Conservation (phyloP, 176 grass and related monocot genomes). For the Panicum miliaceum region DNA sequence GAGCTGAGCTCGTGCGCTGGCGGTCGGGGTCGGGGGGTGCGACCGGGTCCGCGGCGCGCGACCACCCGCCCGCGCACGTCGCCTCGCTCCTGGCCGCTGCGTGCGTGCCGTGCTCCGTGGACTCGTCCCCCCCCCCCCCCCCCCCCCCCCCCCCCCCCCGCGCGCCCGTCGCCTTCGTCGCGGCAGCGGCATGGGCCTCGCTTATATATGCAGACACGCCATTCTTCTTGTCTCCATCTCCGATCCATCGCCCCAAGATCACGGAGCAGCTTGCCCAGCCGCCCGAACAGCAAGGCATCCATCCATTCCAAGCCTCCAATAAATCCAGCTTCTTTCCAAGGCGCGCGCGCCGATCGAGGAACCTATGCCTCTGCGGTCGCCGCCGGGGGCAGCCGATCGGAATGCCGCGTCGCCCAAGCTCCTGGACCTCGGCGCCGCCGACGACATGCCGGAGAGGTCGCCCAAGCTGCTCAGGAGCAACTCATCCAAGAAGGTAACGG, state of each 20-base stretch:
- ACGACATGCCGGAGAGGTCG: not conserved
- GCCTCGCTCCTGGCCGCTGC: not conserved
- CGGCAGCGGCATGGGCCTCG: too few relatives aligned
- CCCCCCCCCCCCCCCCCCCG: too few relatives aligned
- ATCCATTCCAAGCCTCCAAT: not conserved
- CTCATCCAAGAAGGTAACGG: constrained; percentile 37
- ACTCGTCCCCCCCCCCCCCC: not conserved
- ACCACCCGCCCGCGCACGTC: not conserved
- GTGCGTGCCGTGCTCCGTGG: not conserved
- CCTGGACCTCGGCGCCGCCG: not conserved
- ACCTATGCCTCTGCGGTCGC: constrained; percentile 3
- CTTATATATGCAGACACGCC: not conserved
- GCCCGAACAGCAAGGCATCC: too few relatives aligned
- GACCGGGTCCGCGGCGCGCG: not conserved
- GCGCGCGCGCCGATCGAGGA: not conserved
- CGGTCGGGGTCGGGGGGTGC: not conserved
- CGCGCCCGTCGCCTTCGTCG: too few relatives aligned
- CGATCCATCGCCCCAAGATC: too few relatives aligned
- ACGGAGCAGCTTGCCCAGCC: too few relatives aligned
- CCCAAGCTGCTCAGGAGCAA: constrained; percentile 44
- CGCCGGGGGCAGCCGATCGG: not conserved
- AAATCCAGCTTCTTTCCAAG: not conserved
- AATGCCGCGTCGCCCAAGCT: not conserved
- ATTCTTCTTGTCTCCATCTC: too few relatives aligned
- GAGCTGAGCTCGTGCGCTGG: not conserved